These are phyloP conservation scores for Mangifera indica DNA, from an alignment of 345 rosid species.

Conservation along the genomic window DNA sequence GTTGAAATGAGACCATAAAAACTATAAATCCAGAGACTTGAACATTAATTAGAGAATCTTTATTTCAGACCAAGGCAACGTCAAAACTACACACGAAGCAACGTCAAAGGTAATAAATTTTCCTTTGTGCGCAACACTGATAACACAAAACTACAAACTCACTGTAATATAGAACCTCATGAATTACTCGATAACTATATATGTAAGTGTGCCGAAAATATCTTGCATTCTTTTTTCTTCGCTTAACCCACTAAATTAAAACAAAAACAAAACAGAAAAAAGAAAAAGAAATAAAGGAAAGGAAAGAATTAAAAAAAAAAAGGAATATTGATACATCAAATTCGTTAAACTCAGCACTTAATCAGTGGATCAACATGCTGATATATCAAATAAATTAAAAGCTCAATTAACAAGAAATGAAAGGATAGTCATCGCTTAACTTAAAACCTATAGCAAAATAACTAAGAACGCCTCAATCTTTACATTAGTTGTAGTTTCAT, in stretches of 20 bases:
- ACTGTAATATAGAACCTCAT: not conserved
- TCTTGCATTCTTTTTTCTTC: not conserved
- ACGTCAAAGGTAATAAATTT: not conserved
- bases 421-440: too few species aligned
- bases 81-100: not conserved
- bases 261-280: too few species aligned
- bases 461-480: not conserved
- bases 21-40: not conserved
- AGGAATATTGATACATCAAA: not conserved
- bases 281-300: too few species aligned
- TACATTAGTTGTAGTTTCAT: not conserved
- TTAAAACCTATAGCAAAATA: not conserved
- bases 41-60: not conserved
- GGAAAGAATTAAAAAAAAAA: not conserved
- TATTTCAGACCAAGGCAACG: not conserved
- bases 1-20: not conserved
- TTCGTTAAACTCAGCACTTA: not conserved
- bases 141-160: not conserved
- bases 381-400: not conserved
- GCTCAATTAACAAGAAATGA: not conserved
- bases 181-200: not conserved
- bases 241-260: too few species aligned
- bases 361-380: not conserved
- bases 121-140: not conserved
- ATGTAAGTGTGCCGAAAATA: not conserved